Evolutionary conservation across 768 basidiomycete species (phyloP), one percentile per base, ranked within the genome.

Genomic region (Phylloporus arenicola): DNA sequence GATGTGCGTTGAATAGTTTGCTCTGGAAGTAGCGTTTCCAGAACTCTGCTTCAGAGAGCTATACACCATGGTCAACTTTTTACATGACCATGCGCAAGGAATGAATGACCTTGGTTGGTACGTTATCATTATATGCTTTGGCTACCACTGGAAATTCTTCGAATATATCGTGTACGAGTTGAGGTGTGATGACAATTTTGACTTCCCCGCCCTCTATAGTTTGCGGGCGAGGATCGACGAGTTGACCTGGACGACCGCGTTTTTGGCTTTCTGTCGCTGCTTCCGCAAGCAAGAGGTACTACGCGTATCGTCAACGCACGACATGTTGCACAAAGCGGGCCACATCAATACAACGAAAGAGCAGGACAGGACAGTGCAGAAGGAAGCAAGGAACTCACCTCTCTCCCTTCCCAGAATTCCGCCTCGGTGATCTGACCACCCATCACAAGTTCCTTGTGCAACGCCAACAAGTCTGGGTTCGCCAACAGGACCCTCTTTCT

Each of bases 11-110:
- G 77, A 96, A 98, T 12, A 99, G 75, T 62, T 88, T 93, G 25
- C 92, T 95, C 61, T 91, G 88, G 67, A 99, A 96, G 72, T 97
- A 99, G 43, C 96, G 82, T 60, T 82, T 86, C 96, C 96, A 99
- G 64, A 99, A 99, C 61, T 89, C 85, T 51, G 83, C 84, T 69
- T 97, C 92, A 20, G 84, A 80, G 42, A 97, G 77, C 92, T 97
- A 64, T 34, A 43, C 14, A 17, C 13, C 20, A 13, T 6, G 22
- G 13, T 63, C 45, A 63, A 24, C n/a, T 44, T 16, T 2, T 25
- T 27, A 9, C 42, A 17, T 3, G 13, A 8, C 27, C 24, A 20
- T 2, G 35, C 4, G 16, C 22, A 38, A 12, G 33, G 2, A 42
- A 42, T 24, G 24, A 13, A 27, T 72, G 25, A 86, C 93, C 76